Evolutionary conservation across 139 green algal species (phyloP), one percentile per base, ranked within the genome.

Genomic region (Zygnema circumcarinatum): DNA sequence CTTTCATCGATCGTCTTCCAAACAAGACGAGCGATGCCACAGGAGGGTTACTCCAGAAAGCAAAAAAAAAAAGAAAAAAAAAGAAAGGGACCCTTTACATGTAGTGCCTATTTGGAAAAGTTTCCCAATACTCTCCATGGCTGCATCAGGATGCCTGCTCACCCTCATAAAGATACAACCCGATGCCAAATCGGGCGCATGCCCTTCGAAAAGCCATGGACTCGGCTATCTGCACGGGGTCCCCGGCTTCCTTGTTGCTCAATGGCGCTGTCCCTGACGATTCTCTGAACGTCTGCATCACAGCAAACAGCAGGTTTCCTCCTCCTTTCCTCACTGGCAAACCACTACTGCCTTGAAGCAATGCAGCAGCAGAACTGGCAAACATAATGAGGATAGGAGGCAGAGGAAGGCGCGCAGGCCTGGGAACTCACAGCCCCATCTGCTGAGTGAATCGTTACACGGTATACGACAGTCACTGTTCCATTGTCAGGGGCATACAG

Each of bases 11-110:
- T n/a, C n/a, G n/a, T n/a, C n/a, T n/a, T n/a, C n/a, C n/a, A n/a
- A n/a, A n/a, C n/a, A n/a, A n/a, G n/a, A n/a, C 56, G 56, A 29
- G 29, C 56, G 56, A 72, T 29, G 56, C 56, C 29, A 29, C 56
- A 29, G 56, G 29, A 29, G 56, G 29, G 56, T 29, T 29, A 29
- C 29, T 35, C 29, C 29, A 72, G 29, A 81, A 81, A 81, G 62
- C 25, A 81, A 81, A 81, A 81, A 54, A 81, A 81, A 81, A 81
- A 81, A 81, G 62, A 81, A 81, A 54, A 81, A 81, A 81, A 81
- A 81, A 54, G 62, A 69, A 54, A 81, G 29, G 29, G 29, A 72
- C n/a, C 56, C n/a, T 72, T n/a, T 35, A 72, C 29, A n/a, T n/a
- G 29, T 35, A 72, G 56, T n/a, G 29, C 29, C 56, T 35, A 29